Percentiles rank a stretch among this genome's conserved stretches.
Conservation (phyloP, 345 rosid genomes). For the Eucalyptus paniculata region DNA sequence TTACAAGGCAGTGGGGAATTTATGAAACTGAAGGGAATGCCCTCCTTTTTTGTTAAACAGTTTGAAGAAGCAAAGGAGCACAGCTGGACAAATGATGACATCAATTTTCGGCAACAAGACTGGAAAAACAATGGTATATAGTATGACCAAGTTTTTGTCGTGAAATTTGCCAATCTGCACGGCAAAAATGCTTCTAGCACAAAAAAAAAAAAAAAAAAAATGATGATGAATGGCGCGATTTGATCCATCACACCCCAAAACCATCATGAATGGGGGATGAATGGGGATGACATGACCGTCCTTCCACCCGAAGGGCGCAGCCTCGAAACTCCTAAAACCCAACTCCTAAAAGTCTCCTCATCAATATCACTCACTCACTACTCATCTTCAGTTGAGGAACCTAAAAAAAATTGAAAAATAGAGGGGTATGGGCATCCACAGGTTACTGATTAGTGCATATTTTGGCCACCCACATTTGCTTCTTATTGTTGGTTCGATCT, state of each 20-base stretch:
- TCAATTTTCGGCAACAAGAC: neutral
- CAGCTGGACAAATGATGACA: neutral
- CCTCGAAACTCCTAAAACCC: too few relatives aligned
- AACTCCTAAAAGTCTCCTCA: too few relatives aligned
- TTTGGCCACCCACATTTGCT: too few relatives aligned
- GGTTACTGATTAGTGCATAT: too few relatives aligned
- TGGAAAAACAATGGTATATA: neutral
- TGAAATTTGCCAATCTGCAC: neutral
- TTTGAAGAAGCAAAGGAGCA: neutral
- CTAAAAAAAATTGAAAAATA: too few relatives aligned
- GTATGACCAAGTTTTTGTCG: neutral
- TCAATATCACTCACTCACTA: too few relatives aligned
- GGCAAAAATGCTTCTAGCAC: neutral
- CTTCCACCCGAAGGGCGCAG: too few relatives aligned
- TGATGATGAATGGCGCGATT: neutral
- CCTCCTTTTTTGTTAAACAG: neutral
- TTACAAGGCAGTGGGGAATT: neutral
- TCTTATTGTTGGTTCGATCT: too few relatives aligned
- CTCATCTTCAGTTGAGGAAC: too few relatives aligned
- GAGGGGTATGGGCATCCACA: too few relatives aligned
- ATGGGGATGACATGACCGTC: accelerated
- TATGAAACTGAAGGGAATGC: neutral
- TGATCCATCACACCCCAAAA: neutral
- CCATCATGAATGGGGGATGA: too few relatives aligned
- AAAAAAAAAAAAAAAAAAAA: neutral